Evolutionary conservation across 345 rosid genomes (phyloP), one percentile per base, ranked within the genome.

Genomic region (Moricandia moricandioides): DNA sequence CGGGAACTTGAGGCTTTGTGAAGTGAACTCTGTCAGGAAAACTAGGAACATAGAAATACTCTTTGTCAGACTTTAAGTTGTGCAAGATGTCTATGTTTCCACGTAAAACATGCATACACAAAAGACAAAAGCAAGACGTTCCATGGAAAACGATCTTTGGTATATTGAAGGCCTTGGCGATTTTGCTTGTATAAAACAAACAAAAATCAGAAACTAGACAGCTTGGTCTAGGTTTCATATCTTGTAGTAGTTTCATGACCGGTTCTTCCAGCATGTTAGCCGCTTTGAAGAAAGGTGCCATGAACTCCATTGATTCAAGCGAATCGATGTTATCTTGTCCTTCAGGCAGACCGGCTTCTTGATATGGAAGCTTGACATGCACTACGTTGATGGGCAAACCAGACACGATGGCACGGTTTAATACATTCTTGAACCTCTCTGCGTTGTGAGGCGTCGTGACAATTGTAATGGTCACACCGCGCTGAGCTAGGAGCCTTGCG

Each of bases 111-210:
- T 70, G 70, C 27, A 13, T 6, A 4, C 83, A 72, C 61, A 80
- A 17, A 68, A 76, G 76, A 39, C 45, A 62, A 59, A 85, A 82
- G 65, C 84, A 76, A 7, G 56, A 60, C 66, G 69, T 30, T 29
- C 93, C 89, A 9, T 84, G 86, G 62, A 89, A 91, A 40, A 72
- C 65, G 49, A 86, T 72, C 69, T 85, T 83, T 10, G 88, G 90
- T 17, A 86, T 67, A 27, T 64, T 49, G 39, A 84, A 80, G 66
- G 26, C 12, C 61, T 11, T 17, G 47, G 88, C 80, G 9, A 76
- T 30, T 51, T 75, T 21, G 29, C 30, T 12, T 2, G 86, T 83
- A 34, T 73, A 83, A 0, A 39, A 34, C 58, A 79, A 61, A 60
- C 73, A 56, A 11, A 80, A 5, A 30, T 83, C 88, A 0, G 86